phyloP scores from a whole-genome alignment of 192 early-diverging fungal species.

The Chytriomyces confervae region DNA sequence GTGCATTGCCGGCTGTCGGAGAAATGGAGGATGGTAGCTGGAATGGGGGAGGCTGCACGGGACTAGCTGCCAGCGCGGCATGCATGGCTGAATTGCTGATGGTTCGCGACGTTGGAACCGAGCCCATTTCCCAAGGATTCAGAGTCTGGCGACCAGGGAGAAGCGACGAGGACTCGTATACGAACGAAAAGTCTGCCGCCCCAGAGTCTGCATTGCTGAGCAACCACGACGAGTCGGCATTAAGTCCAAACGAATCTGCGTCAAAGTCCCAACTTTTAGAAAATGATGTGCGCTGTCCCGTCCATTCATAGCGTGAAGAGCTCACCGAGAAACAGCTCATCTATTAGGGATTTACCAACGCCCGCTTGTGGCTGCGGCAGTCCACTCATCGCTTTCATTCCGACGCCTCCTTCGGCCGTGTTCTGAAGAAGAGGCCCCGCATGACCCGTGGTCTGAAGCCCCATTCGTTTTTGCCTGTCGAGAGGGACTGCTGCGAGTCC shows the following conservation, averaged over 20 bases:
- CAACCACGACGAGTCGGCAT: constrained; percentile 13
- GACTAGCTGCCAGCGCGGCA: neutral
- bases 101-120: neutral
- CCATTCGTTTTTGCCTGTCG: neutral
- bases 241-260: constrained; percentile 25
- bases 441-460: neutral
- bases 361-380: neutral
- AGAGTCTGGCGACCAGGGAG: neutral
- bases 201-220: neutral
- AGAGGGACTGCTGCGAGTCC: neutral
- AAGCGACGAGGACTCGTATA: constrained; percentile 3
- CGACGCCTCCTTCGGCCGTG: neutral
- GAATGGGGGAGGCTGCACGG: neutral
- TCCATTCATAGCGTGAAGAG: neutral
- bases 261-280: neutral
- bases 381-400: neutral
- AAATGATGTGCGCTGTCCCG: neutral
- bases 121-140: neutral
- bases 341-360: neutral
- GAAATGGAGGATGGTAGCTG: neutral
- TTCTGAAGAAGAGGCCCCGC: neutral
- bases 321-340: constrained; percentile 25
- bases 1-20: neutral
- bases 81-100: neutral
- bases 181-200: constrained; percentile 10